A percentile compares a stretch with the other conserved stretches of the same genome.
Evolutionary conservation across 2,329 filamentous ascomycete genomes (phyloP).

Genomic region (Aspergillus neoniger): DNA sequence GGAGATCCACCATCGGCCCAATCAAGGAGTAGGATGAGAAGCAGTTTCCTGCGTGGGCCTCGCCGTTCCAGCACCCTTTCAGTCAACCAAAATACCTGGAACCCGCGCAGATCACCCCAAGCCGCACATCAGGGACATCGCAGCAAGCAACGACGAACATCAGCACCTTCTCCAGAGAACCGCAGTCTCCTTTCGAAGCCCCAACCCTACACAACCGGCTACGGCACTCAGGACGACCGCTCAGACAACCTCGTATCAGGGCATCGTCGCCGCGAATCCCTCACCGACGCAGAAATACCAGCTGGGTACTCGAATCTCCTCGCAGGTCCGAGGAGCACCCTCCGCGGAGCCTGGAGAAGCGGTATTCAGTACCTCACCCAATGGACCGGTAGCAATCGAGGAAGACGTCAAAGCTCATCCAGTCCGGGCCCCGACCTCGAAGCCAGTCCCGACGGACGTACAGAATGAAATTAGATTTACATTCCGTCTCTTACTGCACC

Average conservation of each 20-base stretch:
- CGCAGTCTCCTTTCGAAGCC: conserved; percentile 22
- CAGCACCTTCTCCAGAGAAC: conserved; percentile 27
- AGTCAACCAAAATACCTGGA: conserved; percentile 23
- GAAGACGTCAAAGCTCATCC: neutral
- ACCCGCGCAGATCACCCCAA: conserved; percentile 23
- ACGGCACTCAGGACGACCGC: conserved; percentile 30
- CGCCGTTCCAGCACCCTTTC: conserved; percentile 28
- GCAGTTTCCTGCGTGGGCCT: conserved; percentile 20
- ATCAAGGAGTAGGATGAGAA: conserved; percentile 27
- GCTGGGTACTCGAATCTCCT: conserved; percentile 20
- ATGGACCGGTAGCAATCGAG: conserved; percentile 20
- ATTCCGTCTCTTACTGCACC: neutral
- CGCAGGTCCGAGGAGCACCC: conserved; percentile 30
- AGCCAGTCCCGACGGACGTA: conserved; percentile 6
- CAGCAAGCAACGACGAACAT: conserved; percentile 26
- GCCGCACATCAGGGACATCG: conserved; percentile 15
- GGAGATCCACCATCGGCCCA: conserved; percentile 18
- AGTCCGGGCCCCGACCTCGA: conserved; percentile 16
- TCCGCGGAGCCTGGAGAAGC: conserved; percentile 29
- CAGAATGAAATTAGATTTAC: conserved; percentile 4
- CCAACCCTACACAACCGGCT: conserved; percentile 28
- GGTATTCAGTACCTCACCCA: conserved; percentile 27
- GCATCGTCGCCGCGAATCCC: conserved; percentile 1
- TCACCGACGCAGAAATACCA: neutral
- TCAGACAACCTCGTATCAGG: neutral